These are phyloP conservation scores for Syncephalastrum sp. DNA, from an alignment of 371 early-diverging fungal genomes.

Conservation along the genomic window DNA sequence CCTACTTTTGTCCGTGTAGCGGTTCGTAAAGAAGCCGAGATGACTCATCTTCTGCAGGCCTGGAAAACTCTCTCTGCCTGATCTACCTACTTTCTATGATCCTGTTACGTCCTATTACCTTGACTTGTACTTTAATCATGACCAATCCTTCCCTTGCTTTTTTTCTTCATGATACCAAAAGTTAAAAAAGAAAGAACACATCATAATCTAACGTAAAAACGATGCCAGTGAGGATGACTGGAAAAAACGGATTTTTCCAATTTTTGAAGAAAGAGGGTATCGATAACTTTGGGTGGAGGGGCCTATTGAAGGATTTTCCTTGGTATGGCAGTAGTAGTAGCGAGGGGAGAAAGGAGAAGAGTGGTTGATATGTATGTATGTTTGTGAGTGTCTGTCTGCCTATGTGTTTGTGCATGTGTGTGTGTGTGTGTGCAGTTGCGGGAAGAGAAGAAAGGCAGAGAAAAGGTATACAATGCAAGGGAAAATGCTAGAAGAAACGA, in stretches of 20 bases:
- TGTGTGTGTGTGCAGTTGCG: background rate
- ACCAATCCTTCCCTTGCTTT: background rate
- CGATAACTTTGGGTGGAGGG: no score
- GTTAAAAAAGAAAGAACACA: background rate
- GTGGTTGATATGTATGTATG: no score
- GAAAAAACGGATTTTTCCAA: no score
- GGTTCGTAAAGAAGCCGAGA: slow-evolving; percentile 67
- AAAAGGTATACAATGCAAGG: background rate
- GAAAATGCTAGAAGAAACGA: background rate
- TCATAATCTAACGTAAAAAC: background rate
- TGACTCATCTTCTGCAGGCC: slow-evolving; percentile 63
- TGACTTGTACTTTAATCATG: background rate
- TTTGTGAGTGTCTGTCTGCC: no score
- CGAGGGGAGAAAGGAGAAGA: no score
- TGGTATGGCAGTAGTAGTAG: no score
- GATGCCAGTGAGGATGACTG: no score
- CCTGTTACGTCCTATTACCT: background rate
- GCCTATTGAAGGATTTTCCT: no score
- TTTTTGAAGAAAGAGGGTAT: no score
- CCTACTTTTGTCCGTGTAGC: slow-evolving; percentile 78
- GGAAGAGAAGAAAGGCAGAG: slow-evolving; percentile 1
- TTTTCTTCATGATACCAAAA: no score
- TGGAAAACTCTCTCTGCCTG: slow-evolving; percentile 47
- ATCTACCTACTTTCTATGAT: background rate
- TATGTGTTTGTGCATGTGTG: no score